Base-by-base conservation (phyloP, 2,329 filamentous ascomycete genomes). In the Malbranchea cinnamomea region DNA sequence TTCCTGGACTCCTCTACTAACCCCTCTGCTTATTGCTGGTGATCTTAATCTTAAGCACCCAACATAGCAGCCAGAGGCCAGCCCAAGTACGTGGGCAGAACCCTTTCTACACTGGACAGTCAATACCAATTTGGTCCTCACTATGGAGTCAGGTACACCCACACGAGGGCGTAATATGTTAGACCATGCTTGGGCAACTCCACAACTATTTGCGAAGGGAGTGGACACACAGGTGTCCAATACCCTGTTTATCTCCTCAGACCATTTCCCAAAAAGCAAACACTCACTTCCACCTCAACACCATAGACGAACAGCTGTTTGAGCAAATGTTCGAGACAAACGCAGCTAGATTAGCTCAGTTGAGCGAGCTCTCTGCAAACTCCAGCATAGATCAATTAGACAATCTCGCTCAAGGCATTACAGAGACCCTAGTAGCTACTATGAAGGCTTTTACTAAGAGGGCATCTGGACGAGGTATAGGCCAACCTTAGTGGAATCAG, bases 21-120 rank as follows among this genome's bases (percentile, higher is more conserved):
- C 23, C 23, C 23, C 23, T 7, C 23, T 26, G 13, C 23, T 26
- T 26, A 8, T 26, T 12, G 12, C 23, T 13, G 23, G 23, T 8
- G 23, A 26, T 26, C 23, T 26, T 12, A 26, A 26, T 12, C 23
- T 26, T 12, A 26, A 26, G 12, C 23, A 26, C 13, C 23, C 23
- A 26, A 12, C 23, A 26, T 26, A 12, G 23, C 23, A 26, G 23
- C 23, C 23, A 26, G 23, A 12, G 13, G 13, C 23, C 7, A 7
- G 7, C 23, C 8, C 23, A 26, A 26, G 12, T 12, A 26, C 8
- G 7, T 13, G 23, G 23, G 23, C 23, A 13, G 23, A 26, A 12
- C 7, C 23, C 23, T 26, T 26, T 13, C 12, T 26, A 12, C 23
- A 26, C 7, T 26, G 23, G 23, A 26, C 23, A 26, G 13, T 13